Conservation (phyloP, 768 basidiomycete species). For the Dentipellis sp. region DNA sequence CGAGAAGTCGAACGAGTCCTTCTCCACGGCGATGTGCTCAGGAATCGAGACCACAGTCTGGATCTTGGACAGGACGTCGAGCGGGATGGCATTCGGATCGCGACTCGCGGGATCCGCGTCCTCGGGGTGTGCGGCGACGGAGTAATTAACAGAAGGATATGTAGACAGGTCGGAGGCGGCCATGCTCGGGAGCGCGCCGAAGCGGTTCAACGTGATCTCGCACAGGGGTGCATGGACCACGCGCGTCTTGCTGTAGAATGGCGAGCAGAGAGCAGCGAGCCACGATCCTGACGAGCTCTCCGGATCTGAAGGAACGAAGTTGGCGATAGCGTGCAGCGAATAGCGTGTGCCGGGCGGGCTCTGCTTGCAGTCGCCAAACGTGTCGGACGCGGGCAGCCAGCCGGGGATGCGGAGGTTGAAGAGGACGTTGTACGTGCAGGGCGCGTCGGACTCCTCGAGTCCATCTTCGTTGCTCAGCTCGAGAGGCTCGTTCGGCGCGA, state of each 20-base stretch:
- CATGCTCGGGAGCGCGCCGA: conserved; percentile 29
- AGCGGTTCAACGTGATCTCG: conserved; percentile 44
- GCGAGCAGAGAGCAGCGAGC: conserved; percentile 45
- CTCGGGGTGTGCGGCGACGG: conserved; percentile 14
- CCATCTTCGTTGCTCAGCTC: conserved; percentile 54
- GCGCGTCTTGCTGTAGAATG: conserved; percentile 39
- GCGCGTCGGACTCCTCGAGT: conserved; percentile 43
- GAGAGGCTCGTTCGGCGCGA: conserved; percentile 42
- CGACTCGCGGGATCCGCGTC: conserved; percentile 6
- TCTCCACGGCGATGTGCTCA: conserved; percentile 37
- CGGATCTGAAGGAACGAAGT: conserved; percentile 35
- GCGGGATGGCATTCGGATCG: conserved; percentile 30
- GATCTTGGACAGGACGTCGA: conserved; percentile 49
- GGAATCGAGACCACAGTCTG: conserved; percentile 60
- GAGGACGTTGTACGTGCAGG: conserved; percentile 64
- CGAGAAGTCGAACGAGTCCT: conserved; percentile 40
- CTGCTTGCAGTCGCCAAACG: conserved; percentile 33
- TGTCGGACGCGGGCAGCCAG: conserved; percentile 64
- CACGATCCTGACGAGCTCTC: conserved; percentile 33
- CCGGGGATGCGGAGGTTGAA: conserved; percentile 85
- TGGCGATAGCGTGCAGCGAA: conserved; percentile 56
- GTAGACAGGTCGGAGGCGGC: conserved; percentile 24
- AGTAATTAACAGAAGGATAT: conserved; percentile 28
- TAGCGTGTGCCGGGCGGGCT: conserved; percentile 51
- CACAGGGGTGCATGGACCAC: conserved; percentile 30